Base-by-base conservation (phyloP, 1,284 basidiomycete species). In the Neotropicomus parvogracilis region DNA sequence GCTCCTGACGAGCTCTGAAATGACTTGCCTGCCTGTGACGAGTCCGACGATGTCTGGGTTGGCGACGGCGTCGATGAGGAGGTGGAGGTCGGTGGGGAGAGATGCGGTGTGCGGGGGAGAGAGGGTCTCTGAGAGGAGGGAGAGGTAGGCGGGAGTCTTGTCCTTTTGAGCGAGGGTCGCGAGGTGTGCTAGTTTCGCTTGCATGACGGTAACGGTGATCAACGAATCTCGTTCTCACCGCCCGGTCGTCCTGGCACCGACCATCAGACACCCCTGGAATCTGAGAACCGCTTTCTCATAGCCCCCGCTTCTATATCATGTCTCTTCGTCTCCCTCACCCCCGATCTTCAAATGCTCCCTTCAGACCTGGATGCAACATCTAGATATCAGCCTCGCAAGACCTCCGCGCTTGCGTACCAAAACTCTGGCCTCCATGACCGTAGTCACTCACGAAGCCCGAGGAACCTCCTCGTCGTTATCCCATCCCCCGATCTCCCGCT, bases 11-110 rank as follows among this genome's bases (percentile, higher is more conserved):
- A 94, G 79, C 63, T 92, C 89, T 16, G 85, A 79, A 26, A 95
- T 75, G 28, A 93, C 83, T 57, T 93, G 90, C 56, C 91, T 78
- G 19, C 87, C 88, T 42, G 91, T 85, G 48, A 95, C 88, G 49
- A 92, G 79, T 35, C 88, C 86, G 38, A 87, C 81, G 54, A 73
- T 76, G 57, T 92, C 90, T 55, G 88, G 81, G 64, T 87, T 85
- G 47, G 90, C 80, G 50, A 91, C 83, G 56, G 80, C 79, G 54
- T 87, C 80, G 56, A 93, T 79, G 56, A 93, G 73, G 12, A 74
- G 65, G 54, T 83, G 83, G 24, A 89, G 68, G 63, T 87, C 81
- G 26, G 65, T 57, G 16, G 74, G 68, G 40, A 85, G 65, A 8
- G 67, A 60, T 10, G 73, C 51, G 21, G 67, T 68, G 60, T 79